Percentiles rank a stretch among this genome's conserved stretches.
These are phyloP conservation scores for Pouteria glomerata DNA, from an alignment of 148 eudicot genomes.

Conservation along the genomic window DNA sequence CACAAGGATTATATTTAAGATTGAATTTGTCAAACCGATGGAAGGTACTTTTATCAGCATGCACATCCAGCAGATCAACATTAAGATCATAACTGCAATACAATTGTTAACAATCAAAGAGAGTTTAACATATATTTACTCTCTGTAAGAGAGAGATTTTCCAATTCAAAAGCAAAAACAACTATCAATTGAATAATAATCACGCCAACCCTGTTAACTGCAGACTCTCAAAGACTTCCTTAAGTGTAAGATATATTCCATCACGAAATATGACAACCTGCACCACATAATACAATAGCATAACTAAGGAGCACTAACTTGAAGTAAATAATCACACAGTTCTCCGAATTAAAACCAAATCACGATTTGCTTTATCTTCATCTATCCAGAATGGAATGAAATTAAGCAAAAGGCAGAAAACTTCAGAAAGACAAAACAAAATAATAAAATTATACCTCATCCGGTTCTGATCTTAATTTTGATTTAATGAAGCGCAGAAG, in stretches of 20 bases:
- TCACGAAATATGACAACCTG: conserved; percentile 89
- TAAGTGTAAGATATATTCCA: conserved; percentile 68
- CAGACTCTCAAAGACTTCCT: conserved; percentile 84
- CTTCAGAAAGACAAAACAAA: background rate
- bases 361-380: background rate
- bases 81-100: conserved; percentile 66
- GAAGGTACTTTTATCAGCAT: conserved; percentile 81
- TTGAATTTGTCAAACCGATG: conserved; percentile 85
- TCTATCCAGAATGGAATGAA: background rate
- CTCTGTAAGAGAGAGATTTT: conserved; percentile 1
- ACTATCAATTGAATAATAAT: conserved; percentile 6
- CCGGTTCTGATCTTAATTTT: conserved; percentile 70
- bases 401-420: conserved; percentile 5
- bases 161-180: background rate
- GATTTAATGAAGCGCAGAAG: conserved; percentile 79
- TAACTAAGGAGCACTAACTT: conserved; percentile 2
- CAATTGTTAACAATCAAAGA: conserved; percentile 10
- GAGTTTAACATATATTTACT: too few species aligned
- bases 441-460: conserved; percentile 44
- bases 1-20: conserved; percentile 91
- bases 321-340: background rate
- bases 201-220: conserved; percentile 64
- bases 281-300: conserved; percentile 10
- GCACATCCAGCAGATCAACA: conserved; percentile 83
- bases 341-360: background rate